Evolutionary conservation across 1,284 basidiomycete species (phyloP).

Genomic region (Pyrrhoderma lamaoense): DNA sequence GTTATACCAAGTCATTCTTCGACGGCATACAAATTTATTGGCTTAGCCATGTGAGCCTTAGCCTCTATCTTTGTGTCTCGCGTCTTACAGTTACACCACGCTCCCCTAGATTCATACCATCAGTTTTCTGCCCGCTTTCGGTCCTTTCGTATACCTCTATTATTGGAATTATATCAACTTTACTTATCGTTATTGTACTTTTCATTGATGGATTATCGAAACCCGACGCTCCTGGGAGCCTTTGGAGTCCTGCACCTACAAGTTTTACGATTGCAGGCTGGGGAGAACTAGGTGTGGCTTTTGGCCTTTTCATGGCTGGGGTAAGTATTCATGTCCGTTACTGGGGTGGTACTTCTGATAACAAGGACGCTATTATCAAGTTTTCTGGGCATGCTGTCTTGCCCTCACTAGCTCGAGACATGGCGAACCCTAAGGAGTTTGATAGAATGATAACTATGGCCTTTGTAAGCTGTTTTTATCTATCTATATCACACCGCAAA

Average conservation of each 20-base stretch:
- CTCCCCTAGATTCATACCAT: constrained; percentile 61
- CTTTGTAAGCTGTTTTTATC: constrained; percentile 45
- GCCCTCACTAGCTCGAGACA: constrained; percentile 85
- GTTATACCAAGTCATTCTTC: constrained; percentile 62
- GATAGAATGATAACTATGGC: constrained; percentile 80
- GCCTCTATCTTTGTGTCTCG: constrained; percentile 1
- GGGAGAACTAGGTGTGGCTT: constrained; percentile 64
- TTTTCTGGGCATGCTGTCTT: constrained; percentile 94
- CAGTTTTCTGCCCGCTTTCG: constrained; percentile 77
- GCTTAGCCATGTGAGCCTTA: constrained; percentile 52
- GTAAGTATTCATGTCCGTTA: constrained; percentile 36
- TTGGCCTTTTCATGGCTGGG: constrained; percentile 94
- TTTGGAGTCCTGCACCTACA: constrained; percentile 72
- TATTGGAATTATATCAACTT: constrained; percentile 73
- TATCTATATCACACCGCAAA: background rate
- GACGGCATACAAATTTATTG: constrained; percentile 69
- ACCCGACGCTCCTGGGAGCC: constrained; percentile 70
- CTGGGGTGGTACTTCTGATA: no score
- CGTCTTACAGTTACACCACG: constrained; percentile 1
- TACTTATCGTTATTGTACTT: constrained; percentile 75
- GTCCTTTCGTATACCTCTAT: constrained; percentile 83
- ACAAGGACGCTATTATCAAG: no score
- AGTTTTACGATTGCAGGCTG: constrained; percentile 49
- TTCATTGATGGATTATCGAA: constrained; percentile 83
- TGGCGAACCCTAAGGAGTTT: constrained; percentile 79